These are phyloP conservation scores for Taiwanofungus camphoratus DNA, from an alignment of 1,284 basidiomycete species.

Conservation along the genomic window DNA sequence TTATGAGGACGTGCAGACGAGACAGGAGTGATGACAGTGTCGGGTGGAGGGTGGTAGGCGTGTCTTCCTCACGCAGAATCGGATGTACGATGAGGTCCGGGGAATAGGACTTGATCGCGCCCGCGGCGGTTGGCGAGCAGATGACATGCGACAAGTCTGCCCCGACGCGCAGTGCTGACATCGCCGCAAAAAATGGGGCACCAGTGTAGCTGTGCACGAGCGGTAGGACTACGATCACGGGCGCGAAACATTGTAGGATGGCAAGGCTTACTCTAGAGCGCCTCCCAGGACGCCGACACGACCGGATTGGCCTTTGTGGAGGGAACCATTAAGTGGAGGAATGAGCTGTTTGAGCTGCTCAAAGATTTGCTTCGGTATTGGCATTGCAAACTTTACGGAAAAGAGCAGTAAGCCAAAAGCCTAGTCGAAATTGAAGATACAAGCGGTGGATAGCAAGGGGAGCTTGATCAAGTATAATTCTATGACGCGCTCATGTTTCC, in stretches of 20 bases:
- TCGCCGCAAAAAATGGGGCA: slow-evolving; percentile 91
- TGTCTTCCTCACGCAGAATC: slow-evolving; percentile 62
- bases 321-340: slow-evolving; percentile 75
- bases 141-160: slow-evolving; percentile 96
- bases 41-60: slow-evolving; percentile 42
- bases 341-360: slow-evolving; percentile 75
- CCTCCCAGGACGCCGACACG: slow-evolving; percentile 93
- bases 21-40: slow-evolving; percentile 70
- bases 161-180: slow-evolving; percentile 83
- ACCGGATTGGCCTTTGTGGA: slow-evolving; percentile 98
- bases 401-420: no score
- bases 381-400: no score
- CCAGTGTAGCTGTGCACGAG: slow-evolving; percentile 68
- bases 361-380: slow-evolving; percentile 51
- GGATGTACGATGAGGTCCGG: slow-evolving; percentile 97
- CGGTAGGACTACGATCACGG: background rate
- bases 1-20: slow-evolving; percentile 86
- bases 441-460: no score
- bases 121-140: slow-evolving; percentile 86
- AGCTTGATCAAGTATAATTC: no score
- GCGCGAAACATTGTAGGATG: background rate
- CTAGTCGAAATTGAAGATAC: no score
- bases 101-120: slow-evolving; percentile 93
- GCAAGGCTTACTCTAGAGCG: slow-evolving; percentile 75
- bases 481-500: no score